These are phyloP conservation scores for Spergularia bocconei DNA, from an alignment of 148 eudicot species.

Conservation along the genomic window DNA sequence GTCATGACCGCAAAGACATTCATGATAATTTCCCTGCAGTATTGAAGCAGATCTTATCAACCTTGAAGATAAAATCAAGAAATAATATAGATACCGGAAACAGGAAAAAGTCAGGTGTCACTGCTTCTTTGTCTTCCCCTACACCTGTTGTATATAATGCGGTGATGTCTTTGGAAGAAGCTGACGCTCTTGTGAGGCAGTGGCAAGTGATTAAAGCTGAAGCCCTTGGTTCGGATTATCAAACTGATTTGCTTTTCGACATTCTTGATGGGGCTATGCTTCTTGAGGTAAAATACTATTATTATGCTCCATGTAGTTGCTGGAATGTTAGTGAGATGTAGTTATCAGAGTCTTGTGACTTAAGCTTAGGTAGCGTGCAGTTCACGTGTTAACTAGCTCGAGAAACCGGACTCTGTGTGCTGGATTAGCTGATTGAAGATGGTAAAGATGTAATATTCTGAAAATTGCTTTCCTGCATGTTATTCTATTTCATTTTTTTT, in stretches of 20 bases:
- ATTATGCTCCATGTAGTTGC: neutral
- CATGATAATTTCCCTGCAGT: conserved; percentile 30
- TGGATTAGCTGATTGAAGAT: no score
- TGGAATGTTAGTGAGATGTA: no score
- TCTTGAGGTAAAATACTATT: conserved; percentile 59
- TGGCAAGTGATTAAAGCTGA: conserved; percentile 94
- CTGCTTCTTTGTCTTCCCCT: conserved; percentile 56
- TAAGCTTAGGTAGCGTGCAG: no score
- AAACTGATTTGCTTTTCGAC: conserved; percentile 56
- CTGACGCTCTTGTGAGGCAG: conserved; percentile 89
- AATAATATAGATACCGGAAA: conserved; percentile 29
- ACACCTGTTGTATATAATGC: conserved; percentile 32
- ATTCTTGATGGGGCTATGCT: conserved; percentile 93
- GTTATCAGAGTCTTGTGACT: no score
- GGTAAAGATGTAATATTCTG: no score
- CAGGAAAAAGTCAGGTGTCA: conserved; percentile 39
- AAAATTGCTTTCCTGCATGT: no score
- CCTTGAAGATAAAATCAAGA: conserved; percentile 27
- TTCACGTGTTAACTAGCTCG: no score
- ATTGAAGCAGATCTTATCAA: conserved; percentile 42
- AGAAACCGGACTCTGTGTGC: no score
- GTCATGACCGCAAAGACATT: conserved; percentile 25
- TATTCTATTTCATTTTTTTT: no score
- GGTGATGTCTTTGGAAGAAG: conserved; percentile 81
- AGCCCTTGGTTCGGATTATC: conserved; percentile 88